phyloP scores from a whole-genome alignment of 306 rosid species.

The Trichosanthes cucumerina region DNA sequence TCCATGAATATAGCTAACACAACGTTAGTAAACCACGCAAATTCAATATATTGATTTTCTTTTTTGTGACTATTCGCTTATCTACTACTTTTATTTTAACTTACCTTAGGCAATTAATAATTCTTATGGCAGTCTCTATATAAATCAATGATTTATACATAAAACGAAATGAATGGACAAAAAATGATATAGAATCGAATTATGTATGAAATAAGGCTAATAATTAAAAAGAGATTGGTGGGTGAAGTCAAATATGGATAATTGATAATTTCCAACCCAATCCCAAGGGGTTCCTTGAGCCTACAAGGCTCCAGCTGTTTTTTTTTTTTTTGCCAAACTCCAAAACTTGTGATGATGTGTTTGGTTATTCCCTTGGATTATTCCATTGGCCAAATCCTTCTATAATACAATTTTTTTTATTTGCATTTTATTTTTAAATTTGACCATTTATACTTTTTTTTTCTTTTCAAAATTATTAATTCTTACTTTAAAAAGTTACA shows the following conservation, averaged over 20 bases:
- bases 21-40: no score
- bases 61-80: no score
- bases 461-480: no score
- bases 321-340: background rate
- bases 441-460: no score
- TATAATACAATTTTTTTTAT: background rate
- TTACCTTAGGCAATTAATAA: background rate
- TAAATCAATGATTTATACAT: background rate
- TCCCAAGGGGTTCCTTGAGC: background rate
- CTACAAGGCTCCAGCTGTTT: slow-evolving; percentile 5
- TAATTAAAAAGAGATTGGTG: background rate
- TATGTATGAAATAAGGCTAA: background rate
- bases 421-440: no score
- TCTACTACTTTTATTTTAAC: no score
- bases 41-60: no score
- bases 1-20: no score
- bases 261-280: background rate
- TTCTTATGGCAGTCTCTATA: background rate
- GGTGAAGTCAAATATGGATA: background rate
- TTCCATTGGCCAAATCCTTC: background rate
- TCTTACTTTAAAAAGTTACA: background rate
- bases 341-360: background rate
- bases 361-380: background rate
- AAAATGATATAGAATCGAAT: background rate
- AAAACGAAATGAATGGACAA: background rate